A percentile compares a stretch with the other conserved stretches of the same genome.
These are phyloP conservation scores for Paramecium primaurelia DNA, from an alignment of 73 alveolate genomes.

Conservation along the genomic window DNA sequence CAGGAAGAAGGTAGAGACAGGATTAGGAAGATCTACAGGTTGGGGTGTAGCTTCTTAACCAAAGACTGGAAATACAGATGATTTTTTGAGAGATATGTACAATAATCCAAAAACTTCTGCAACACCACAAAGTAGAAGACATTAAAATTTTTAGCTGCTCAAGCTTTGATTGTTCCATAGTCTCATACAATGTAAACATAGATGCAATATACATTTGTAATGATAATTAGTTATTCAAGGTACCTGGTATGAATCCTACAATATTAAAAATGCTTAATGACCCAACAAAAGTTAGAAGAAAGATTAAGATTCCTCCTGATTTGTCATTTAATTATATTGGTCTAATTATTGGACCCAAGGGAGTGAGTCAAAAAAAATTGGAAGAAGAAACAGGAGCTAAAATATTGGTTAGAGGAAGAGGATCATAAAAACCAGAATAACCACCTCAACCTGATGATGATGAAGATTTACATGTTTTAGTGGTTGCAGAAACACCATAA, in stretches of 20 bases:
- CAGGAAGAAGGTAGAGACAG: conserved; percentile 28
- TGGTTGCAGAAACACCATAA: conserved; percentile 91
- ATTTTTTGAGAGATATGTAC: conserved; percentile 27
- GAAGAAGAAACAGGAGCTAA: conserved; percentile 93
- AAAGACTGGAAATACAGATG: conserved; percentile 7
- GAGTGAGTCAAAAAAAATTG: conserved; percentile 88
- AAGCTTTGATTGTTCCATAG: background rate
- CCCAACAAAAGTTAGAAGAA: conserved; percentile 75
- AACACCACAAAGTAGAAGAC: conserved; percentile 27
- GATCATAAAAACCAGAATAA: conserved; percentile 93
- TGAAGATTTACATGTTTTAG: conserved; percentile 95
- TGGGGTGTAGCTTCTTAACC: conserved; percentile 38
- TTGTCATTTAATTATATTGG: conserved; percentile 94
- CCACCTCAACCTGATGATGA: conserved; percentile 96
- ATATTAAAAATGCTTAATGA: conserved; percentile 64
- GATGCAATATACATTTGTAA: conserved; percentile 43
- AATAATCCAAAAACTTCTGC: conserved; percentile 48
- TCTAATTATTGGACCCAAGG: conserved; percentile 95
- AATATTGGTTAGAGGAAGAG: conserved; percentile 93
- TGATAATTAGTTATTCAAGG: background rate
- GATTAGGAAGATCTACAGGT: background rate
- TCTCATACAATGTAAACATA: background rate
- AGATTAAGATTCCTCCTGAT: conserved; percentile 88
- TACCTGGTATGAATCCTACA: conserved; percentile 65
- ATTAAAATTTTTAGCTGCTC: background rate